Percentiles rank a stretch among this genome's conserved stretches.
Evolutionary conservation across 768 basidiomycete genomes (phyloP).

Genomic region (Lactifluus hygrophoroides): DNA sequence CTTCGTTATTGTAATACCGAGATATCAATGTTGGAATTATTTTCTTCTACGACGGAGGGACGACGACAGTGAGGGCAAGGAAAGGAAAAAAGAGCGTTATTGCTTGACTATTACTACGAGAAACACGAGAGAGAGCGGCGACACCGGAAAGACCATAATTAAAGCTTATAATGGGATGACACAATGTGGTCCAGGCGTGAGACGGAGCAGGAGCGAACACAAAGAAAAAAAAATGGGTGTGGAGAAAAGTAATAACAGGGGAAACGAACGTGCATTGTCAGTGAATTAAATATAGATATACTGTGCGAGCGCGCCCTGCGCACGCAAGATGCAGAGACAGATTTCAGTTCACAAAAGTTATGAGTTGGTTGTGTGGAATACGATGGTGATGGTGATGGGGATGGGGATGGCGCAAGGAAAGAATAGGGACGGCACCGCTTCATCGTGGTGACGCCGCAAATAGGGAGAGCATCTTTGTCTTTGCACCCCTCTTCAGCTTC

Average conservation of each 20-base stretch:
- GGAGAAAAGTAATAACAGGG: too few relatives aligned
- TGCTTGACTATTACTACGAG: conserved; percentile 6
- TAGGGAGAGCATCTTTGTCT: conserved; percentile 76
- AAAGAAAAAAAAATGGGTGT: background rate
- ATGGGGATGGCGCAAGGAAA: background rate
- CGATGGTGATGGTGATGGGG: too few relatives aligned
- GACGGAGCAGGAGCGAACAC: background rate
- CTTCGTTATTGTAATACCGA: conserved; percentile 5
- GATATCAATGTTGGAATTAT: background rate
- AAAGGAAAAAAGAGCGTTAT: conserved; percentile 16
- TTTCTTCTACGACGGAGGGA: conserved; percentile 5
- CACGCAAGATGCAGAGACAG: conserved; percentile 7
- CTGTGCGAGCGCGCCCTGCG: conserved; percentile 10
- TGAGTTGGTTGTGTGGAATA: background rate
- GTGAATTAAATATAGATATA: conserved; percentile 16
- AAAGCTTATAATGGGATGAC: conserved; percentile 18
- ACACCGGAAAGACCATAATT: conserved; percentile 15
- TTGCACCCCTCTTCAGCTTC: conserved; percentile 82
- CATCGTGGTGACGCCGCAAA: conserved; percentile 64
- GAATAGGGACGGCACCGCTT: background rate
- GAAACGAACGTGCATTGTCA: conserved; percentile 13
- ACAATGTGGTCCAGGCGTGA: conserved; percentile 8
- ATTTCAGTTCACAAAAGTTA: conserved; percentile 1
- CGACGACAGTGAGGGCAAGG: background rate
- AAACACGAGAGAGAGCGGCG: conserved; percentile 5